Percentiles rank a stretch among this genome's conserved stretches.
phyloP scores from a whole-genome alignment of 2,329 filamentous ascomycete genomes.

The Phialophora macrospora region DNA sequence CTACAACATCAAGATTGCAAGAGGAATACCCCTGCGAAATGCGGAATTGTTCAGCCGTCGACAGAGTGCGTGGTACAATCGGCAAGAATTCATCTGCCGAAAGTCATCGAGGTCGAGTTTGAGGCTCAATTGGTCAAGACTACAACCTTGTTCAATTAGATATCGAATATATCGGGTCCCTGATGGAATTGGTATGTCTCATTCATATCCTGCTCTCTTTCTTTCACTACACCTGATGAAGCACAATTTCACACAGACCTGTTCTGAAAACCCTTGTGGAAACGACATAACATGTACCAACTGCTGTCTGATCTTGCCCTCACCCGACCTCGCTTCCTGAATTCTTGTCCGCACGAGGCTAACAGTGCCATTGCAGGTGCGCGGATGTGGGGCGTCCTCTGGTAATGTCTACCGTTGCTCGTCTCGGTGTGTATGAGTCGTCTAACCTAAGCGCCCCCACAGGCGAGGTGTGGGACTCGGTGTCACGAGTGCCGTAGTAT shows the following conservation, averaged over 20 bases:
- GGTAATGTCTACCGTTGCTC: not conserved
- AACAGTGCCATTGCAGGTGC: not conserved
- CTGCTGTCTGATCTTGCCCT: conserved; percentile 50
- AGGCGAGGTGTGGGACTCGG: not conserved
- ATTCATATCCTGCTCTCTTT: conserved; percentile 7
- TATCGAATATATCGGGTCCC: not conserved
- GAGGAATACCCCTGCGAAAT: too few species aligned
- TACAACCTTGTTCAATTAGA: not conserved
- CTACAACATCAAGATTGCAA: too few species aligned
- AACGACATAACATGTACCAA: conserved; percentile 49
- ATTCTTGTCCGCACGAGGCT: not conserved
- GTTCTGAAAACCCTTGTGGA: conserved; percentile 68
- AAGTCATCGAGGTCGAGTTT: not conserved
- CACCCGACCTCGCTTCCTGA: not conserved
- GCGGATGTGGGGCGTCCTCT: not conserved
- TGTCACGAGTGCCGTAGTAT: not conserved
- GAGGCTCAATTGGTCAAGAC: not conserved
- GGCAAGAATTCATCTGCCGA: not conserved
- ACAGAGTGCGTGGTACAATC: not conserved
- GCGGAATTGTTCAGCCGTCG: too few species aligned
- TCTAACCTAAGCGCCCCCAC: not conserved
- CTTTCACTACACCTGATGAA: conserved; percentile 55
- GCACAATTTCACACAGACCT: conserved; percentile 60
- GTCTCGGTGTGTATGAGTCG: not conserved
- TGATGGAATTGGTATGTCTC: conserved; percentile 4